Evolutionary conservation across 2,329 filamentous ascomycete genomes (phyloP).

Genomic region (Pseudogymnoascus sp.): DNA sequence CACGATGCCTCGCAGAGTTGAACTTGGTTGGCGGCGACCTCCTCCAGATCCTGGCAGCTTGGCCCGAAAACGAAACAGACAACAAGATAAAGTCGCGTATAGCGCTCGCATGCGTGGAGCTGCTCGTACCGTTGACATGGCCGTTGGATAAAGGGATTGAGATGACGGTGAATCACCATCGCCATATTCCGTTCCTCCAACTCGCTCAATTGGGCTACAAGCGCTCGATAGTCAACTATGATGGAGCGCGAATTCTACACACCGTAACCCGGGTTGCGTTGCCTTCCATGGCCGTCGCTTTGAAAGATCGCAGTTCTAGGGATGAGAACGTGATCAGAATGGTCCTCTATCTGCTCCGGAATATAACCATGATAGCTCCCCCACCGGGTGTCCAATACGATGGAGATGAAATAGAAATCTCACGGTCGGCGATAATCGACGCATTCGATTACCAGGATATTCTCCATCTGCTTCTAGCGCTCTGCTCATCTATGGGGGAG

Average conservation of each 20-base stretch:
- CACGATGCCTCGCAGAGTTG: conserved; percentile 82
- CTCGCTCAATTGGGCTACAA: conserved; percentile 88
- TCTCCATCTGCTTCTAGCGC: conserved; percentile 73
- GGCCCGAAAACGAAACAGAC: conserved; percentile 65
- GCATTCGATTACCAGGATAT: conserved; percentile 88
- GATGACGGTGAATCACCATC: conserved; percentile 88
- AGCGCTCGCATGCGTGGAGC: conserved; percentile 78
- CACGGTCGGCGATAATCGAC: conserved; percentile 79
- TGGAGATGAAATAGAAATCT: conserved; percentile 84
- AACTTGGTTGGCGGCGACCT: conserved; percentile 89
- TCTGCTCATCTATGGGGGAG: conserved; percentile 88
- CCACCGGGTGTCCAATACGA: conserved; percentile 67
- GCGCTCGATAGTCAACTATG: conserved; percentile 76
- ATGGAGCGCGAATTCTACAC: conserved; percentile 68
- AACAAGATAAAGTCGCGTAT: conserved; percentile 72
- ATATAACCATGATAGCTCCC: conserved; percentile 76
- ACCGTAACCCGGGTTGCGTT: conserved; percentile 74
- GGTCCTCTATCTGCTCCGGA: conserved; percentile 80
- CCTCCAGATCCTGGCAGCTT: conserved; percentile 77
- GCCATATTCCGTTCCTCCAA: conserved; percentile 83
- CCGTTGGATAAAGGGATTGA: conserved; percentile 73
- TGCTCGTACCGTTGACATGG: conserved; percentile 91
- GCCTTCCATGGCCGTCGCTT: conserved; percentile 74
- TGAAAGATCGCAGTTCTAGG: conserved; percentile 66
- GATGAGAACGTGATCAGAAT: conserved; percentile 93